These are phyloP conservation scores for Tuber calosporum DNA, from an alignment of 495 filamentous ascomycete genomes.

Conservation along the genomic window DNA sequence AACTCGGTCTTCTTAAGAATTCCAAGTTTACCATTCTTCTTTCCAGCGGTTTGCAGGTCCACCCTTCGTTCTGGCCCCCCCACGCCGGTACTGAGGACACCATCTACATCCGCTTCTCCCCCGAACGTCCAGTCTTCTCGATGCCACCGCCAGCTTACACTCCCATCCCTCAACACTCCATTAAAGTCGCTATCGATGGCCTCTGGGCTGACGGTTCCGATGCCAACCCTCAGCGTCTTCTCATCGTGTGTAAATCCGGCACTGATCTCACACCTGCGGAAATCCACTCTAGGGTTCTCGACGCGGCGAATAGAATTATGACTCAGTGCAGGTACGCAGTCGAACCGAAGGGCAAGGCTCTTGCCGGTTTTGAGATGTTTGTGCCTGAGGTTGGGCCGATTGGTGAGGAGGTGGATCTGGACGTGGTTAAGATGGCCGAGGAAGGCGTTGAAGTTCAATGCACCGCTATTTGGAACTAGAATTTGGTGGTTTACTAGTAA, in stretches of 20 bases:
- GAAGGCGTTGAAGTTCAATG: not conserved
- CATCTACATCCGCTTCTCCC: not conserved
- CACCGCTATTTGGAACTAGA: not conserved
- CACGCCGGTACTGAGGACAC: not conserved
- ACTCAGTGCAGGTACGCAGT: not conserved
- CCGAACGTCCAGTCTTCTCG: not conserved
- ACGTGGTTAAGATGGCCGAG: not conserved
- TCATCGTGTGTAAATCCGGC: not conserved
- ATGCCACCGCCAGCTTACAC: not conserved
- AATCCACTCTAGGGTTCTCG: not conserved
- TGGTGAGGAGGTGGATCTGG: not conserved
- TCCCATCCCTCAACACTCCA: not conserved
- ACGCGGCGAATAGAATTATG: not conserved
- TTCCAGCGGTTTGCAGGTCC: not conserved
- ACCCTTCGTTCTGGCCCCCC: not conserved
- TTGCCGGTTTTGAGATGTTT: not conserved
- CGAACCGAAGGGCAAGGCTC: not conserved
- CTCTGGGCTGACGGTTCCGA: not conserved
- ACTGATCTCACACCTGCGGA: not conserved
- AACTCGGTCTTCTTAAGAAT: not conserved
- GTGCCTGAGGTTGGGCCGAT: not conserved
- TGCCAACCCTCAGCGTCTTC: not conserved
- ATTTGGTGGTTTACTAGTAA: not conserved
- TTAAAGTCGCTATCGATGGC: not conserved
- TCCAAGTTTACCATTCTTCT: slow-evolving; percentile 1